Percentiles rank a stretch among this genome's conserved stretches.
phyloP scores from a whole-genome alignment of 148 eudicot species.

The Heliamphora exappendiculata region DNA sequence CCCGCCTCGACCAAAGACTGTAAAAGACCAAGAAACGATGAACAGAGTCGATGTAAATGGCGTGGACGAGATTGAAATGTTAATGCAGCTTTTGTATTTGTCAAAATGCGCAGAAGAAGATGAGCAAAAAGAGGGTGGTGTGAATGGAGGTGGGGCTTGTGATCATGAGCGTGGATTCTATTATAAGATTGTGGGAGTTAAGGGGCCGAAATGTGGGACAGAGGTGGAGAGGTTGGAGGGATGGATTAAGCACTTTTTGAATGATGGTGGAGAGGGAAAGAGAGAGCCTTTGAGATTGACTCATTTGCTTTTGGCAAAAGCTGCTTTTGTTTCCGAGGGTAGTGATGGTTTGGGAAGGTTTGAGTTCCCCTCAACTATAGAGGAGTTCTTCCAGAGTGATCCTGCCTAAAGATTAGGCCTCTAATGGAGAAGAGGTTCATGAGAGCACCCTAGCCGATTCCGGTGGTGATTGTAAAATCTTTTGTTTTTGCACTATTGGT shows the following conservation, averaged over 20 bases:
- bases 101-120: conserved; percentile 25
- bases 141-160: conserved; percentile 16
- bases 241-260: conserved; percentile 58
- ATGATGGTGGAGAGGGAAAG: conserved; percentile 18
- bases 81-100: conserved; percentile 54
- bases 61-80: conserved; percentile 43
- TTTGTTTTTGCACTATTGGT: background rate
- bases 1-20: conserved; percentile 20
- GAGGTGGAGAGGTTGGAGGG: conserved; percentile 65
- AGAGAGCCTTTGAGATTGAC: conserved; percentile 63
- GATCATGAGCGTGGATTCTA: conserved; percentile 54
- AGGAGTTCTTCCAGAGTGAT: conserved; percentile 63
- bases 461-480: background rate
- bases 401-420: conserved; percentile 35
- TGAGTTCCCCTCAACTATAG: conserved; percentile 64
- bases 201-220: conserved; percentile 61
- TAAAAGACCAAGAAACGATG: conserved; percentile 13
- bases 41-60: conserved; percentile 7
- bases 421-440: background rate
- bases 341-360: conserved; percentile 33
- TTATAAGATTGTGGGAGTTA: conserved; percentile 60
- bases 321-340: conserved; percentile 35
- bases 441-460: background rate
- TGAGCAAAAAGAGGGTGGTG: background rate
- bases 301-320: conserved; percentile 72